phyloP scores from a whole-genome alignment of 177 flowering plant genomes.

The Tripterygium wilfordii region DNA sequence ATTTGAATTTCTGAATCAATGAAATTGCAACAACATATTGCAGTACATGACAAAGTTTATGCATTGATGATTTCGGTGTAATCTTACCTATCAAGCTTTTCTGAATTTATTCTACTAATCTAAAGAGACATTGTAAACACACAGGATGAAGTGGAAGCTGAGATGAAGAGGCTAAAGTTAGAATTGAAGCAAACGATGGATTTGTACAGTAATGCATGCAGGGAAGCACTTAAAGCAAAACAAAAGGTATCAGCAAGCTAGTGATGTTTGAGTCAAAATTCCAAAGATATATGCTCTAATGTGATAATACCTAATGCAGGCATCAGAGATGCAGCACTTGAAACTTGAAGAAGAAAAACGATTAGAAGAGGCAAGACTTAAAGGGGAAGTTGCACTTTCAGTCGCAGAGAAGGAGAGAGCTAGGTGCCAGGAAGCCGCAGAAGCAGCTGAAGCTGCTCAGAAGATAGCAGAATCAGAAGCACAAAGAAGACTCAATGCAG shows the following conservation, averaged over 20 bases:
- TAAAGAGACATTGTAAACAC: not conserved
- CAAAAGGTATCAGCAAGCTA: constrained; percentile 30
- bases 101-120: no score
- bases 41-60: no score
- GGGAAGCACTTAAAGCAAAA: constrained; percentile 39
- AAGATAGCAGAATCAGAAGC: constrained; percentile 47
- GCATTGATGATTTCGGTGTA: no score
- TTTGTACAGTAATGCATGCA: constrained; percentile 46
- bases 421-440: constrained; percentile 37
- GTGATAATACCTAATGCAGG: constrained; percentile 15
- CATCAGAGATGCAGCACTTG: constrained; percentile 40
- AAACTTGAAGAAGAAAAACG: constrained; percentile 37
- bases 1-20: no score
- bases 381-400: constrained; percentile 41
- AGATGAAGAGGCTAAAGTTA: constrained; percentile 41
- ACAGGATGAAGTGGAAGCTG: constrained; percentile 49
- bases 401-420: constrained; percentile 42
- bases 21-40: no score
- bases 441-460: constrained; percentile 42
- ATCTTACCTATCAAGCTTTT: no score
- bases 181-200: constrained; percentile 53
- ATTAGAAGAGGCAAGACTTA: constrained; percentile 31
- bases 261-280: no score
- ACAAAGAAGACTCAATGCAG: constrained; percentile 30
- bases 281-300: no score